These are phyloP conservation scores for Fusarium humuli DNA, from an alignment of 2,329 filamentous ascomycete species.

Conservation along the genomic window DNA sequence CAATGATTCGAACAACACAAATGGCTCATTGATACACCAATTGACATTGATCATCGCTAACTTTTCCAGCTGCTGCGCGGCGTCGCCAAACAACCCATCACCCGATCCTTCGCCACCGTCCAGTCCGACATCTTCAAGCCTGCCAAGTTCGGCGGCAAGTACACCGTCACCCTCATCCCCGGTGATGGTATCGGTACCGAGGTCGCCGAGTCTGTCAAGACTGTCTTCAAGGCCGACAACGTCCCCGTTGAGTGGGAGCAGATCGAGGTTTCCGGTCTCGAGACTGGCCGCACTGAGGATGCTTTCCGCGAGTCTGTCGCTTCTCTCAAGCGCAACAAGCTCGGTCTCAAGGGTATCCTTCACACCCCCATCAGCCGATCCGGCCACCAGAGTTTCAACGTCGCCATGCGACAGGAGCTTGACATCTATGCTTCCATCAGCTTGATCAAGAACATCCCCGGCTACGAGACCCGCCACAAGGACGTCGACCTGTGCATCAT, in stretches of 20 bases:
- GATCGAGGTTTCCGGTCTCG: slow-evolving; percentile 92
- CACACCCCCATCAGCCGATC: slow-evolving; percentile 97
- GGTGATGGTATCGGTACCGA: slow-evolving; percentile 99
- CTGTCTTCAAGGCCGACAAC: slow-evolving; percentile 99
- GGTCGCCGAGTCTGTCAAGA: slow-evolving; percentile 98
- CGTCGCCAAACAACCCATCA: slow-evolving; percentile 60
- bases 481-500: slow-evolving; percentile 99
- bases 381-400: slow-evolving; percentile 99
- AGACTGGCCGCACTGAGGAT: slow-evolving; percentile 87
- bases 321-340: slow-evolving; percentile 97
- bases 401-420: slow-evolving; percentile 97
- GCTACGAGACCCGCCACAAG: slow-evolving; percentile 97
- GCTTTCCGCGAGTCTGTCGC: slow-evolving; percentile 96
- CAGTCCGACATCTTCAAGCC: slow-evolving; percentile 98
- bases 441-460: slow-evolving; percentile 99
- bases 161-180: slow-evolving; percentile 98
- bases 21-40: slow-evolving; percentile 15
- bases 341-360: slow-evolving; percentile 98
- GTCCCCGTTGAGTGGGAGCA: slow-evolving; percentile 99
- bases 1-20: not conserved
- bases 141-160: slow-evolving; percentile 98
- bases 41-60: slow-evolving; percentile 44
- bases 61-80: slow-evolving; percentile 63
- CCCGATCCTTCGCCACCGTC: slow-evolving; percentile 79
- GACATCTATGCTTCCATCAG: slow-evolving; percentile 99